These are phyloP conservation scores for Urochloa ruziziensis DNA, from an alignment of 176 grass and related monocot genomes.

Conservation along the genomic window DNA sequence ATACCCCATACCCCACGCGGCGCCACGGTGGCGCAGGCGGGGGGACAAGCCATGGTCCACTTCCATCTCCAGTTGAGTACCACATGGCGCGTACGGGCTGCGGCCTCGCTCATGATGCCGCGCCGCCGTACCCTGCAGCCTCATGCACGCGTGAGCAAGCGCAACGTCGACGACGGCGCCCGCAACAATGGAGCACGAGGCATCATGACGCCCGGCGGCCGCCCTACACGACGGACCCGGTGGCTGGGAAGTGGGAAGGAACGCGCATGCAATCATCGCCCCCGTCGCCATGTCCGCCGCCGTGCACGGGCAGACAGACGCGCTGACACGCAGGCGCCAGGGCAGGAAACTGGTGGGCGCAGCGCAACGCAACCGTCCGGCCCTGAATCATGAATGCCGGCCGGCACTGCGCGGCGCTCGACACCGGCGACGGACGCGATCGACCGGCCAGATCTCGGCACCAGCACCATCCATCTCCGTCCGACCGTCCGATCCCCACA, in stretches of 20 bases:
- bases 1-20: no score
- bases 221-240: background rate
- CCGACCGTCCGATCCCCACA: no score
- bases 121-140: background rate
- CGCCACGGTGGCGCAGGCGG: no score
- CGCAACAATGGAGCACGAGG: background rate
- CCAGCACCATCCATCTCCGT: no score
- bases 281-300: background rate
- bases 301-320: background rate
- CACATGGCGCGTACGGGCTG: no score
- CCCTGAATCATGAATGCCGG: slow-evolving; percentile 41
- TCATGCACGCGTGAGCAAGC: background rate
- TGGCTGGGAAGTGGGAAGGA: no score
- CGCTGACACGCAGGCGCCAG: background rate
- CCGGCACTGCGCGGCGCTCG: background rate
- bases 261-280: slow-evolving; percentile 9
- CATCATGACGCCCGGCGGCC: background rate
- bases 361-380: background rate
- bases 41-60: background rate
- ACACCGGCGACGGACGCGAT: slow-evolving; percentile 6
- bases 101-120: background rate
- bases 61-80: no score
- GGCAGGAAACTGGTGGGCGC: no score
- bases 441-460: background rate
- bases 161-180: background rate